These are phyloP conservation scores for Mycena olivaceomarginata DNA, from an alignment of 768 basidiomycete genomes.

Conservation along the genomic window DNA sequence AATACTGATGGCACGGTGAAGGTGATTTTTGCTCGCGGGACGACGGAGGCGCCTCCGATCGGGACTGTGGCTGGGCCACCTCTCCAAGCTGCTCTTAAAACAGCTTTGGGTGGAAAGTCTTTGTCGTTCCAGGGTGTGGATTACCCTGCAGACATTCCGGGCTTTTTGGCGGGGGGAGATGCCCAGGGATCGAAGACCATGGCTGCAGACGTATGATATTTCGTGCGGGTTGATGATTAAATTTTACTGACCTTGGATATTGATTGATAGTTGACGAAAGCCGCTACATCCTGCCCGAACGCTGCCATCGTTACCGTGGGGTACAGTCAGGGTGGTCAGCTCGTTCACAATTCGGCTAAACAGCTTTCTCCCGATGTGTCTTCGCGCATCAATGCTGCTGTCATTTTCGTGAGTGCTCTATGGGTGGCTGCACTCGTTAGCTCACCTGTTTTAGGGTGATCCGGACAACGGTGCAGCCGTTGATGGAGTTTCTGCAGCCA, in stretches of 20 bases:
- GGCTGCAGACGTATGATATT: constrained; percentile 40
- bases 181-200: constrained; percentile 43
- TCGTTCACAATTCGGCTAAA: constrained; percentile 45
- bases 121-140: constrained; percentile 46
- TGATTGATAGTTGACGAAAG: constrained; percentile 40
- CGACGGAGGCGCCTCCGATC: constrained; percentile 44
- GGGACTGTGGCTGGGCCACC: constrained; percentile 44
- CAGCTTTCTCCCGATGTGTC: constrained; percentile 37
- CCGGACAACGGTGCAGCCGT: constrained; percentile 36
- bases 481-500: constrained; percentile 19
- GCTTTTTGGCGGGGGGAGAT: constrained; percentile 46
- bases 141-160: constrained; percentile 43
- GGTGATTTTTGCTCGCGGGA: constrained; percentile 46
- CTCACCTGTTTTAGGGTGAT: constrained; percentile 26
- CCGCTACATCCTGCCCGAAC: constrained; percentile 42
- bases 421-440: background rate
- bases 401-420: constrained; percentile 44
- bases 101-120: constrained; percentile 38
- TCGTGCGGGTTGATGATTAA: background rate
- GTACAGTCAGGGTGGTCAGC: constrained; percentile 47
- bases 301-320: constrained; percentile 42
- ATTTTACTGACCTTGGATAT: background rate
- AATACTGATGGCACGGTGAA: background rate
- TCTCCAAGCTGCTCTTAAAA: constrained; percentile 37
- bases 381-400: constrained; percentile 43